Evolutionary conservation across 1,284 basidiomycete species (phyloP).

Genomic region (Puccinia sorghi): DNA sequence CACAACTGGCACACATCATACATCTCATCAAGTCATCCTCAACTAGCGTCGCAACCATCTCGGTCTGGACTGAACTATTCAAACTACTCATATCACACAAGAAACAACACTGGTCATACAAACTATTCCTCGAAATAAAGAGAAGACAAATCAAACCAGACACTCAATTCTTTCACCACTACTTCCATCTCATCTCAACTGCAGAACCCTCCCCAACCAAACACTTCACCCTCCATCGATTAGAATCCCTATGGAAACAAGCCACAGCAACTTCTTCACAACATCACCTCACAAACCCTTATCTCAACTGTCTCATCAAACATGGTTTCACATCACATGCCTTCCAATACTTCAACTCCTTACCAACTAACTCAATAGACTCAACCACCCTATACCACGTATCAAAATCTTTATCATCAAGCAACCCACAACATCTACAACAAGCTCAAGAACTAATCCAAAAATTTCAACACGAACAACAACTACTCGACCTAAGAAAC

Average conservation of each 20-base stretch:
- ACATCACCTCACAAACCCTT: slow-evolving; percentile 19
- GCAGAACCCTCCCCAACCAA: slow-evolving; percentile 5
- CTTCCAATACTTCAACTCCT: slow-evolving; percentile 16
- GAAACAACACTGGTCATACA: slow-evolving; percentile 13
- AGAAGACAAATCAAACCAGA: slow-evolving; percentile 51
- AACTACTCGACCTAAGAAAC: slow-evolving; percentile 3
- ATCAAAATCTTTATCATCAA: neutral
- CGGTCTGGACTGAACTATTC: slow-evolving; percentile 55
- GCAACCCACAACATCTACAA: neutral
- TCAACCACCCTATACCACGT: slow-evolving; percentile 22
- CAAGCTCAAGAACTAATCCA: neutral
- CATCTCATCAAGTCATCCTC: slow-evolving; percentile 51
- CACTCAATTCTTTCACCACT: slow-evolving; percentile 51
- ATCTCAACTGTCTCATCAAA: slow-evolving; percentile 5
- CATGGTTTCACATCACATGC: slow-evolving; percentile 1
- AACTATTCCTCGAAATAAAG: slow-evolving; percentile 51
- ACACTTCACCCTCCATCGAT: neutral
- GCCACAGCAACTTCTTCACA: neutral
- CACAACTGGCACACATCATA: slow-evolving; percentile 44
- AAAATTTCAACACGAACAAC: neutral
- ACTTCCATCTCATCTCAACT: slow-evolving; percentile 41
- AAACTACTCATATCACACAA: slow-evolving; percentile 43
- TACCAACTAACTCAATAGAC: slow-evolving; percentile 28
- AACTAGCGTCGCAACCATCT: slow-evolving; percentile 51
- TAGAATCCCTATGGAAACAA: slow-evolving; percentile 34